Conservation (phyloP, 2,329 filamentous ascomycete genomes). For the Ilyonectria sp. region DNA sequence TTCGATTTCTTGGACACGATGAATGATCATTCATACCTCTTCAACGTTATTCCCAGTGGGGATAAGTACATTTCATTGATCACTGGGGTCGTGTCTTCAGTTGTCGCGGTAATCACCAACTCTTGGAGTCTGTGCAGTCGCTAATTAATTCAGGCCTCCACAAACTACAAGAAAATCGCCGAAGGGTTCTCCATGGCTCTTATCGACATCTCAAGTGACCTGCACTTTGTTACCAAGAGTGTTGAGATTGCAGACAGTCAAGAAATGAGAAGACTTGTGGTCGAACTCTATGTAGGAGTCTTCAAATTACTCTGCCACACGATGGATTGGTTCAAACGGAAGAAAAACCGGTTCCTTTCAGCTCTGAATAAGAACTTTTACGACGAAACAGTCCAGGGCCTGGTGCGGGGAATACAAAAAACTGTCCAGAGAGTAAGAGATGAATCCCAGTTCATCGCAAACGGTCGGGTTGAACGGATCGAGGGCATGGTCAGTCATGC, state of each 20-base stretch:
- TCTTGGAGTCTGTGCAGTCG: too few species aligned
- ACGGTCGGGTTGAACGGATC: not conserved
- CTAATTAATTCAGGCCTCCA: not conserved
- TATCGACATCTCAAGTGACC: not conserved
- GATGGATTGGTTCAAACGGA: slow-evolving; percentile 9
- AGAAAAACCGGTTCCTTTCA: not conserved
- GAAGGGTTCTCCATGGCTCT: slow-evolving; percentile 4
- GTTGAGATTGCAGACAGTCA: not conserved
- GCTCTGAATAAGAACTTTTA: slow-evolving; percentile 9
- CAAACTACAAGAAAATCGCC: slow-evolving; percentile 9
- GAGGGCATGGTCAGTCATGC: not conserved
- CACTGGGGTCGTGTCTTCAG: slow-evolving; percentile 6
- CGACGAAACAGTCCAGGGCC: not conserved
- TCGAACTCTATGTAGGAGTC: slow-evolving; percentile 1
- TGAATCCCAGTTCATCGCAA: not conserved
- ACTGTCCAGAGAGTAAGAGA: not conserved
- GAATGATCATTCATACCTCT: slow-evolving; percentile 8
- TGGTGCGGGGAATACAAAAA: not conserved
- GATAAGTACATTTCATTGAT: not conserved
- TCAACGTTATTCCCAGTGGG: slow-evolving; percentile 4
- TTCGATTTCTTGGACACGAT: slow-evolving; percentile 8
- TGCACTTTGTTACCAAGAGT: slow-evolving; percentile 1
- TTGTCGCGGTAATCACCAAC: not conserved
- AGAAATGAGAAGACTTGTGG: slow-evolving; percentile 4
- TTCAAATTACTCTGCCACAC: slow-evolving; percentile 8